Conservation (phyloP, 345 rosid genomes). For the Eucalyptus pauciflora region DNA sequence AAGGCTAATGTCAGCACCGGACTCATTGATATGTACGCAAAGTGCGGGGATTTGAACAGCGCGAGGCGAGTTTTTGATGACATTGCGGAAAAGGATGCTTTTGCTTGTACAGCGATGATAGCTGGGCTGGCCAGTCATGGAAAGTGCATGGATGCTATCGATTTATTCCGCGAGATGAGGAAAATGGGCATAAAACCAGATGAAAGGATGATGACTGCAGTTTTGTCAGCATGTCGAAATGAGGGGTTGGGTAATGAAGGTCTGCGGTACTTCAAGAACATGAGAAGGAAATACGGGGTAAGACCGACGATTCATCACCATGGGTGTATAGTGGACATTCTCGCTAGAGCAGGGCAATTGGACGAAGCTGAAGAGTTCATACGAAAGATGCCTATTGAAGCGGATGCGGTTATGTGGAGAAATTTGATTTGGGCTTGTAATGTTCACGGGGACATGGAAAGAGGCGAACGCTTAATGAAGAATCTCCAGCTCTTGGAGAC, state of each 20-base stretch:
- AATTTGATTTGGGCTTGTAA: conserved; percentile 17
- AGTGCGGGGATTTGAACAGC: conserved; percentile 9
- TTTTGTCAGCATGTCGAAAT: conserved; percentile 12
- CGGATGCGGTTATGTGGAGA: conserved; percentile 22
- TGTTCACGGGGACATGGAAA: neutral
- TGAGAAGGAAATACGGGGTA: conserved; percentile 9
- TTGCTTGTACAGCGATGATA: conserved; percentile 17
- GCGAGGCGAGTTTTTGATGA: conserved; percentile 9
- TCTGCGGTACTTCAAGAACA: conserved; percentile 7
- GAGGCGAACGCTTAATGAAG: conserved; percentile 3
- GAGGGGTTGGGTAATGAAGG: conserved; percentile 14
- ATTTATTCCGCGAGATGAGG: conserved; percentile 9
- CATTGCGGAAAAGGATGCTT: conserved; percentile 1
- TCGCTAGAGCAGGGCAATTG: conserved; percentile 13
- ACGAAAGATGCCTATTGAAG: conserved; percentile 4
- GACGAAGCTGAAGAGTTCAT: conserved; percentile 9
- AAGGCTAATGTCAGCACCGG: neutral
- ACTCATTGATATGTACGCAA: conserved; percentile 11
- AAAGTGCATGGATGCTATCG: conserved; percentile 3
- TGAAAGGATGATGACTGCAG: conserved; percentile 13
- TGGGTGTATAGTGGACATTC: conserved; percentile 26
- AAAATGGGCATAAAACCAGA: conserved; percentile 3
- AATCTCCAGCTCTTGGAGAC: neutral
- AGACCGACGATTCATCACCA: conserved; percentile 11
- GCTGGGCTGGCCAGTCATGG: conserved; percentile 18